A percentile compares a stretch with the other conserved stretches of the same genome.
Conservation (phyloP, 371 early-diverging fungal genomes). For the Zancudomyces culisetae region DNA sequence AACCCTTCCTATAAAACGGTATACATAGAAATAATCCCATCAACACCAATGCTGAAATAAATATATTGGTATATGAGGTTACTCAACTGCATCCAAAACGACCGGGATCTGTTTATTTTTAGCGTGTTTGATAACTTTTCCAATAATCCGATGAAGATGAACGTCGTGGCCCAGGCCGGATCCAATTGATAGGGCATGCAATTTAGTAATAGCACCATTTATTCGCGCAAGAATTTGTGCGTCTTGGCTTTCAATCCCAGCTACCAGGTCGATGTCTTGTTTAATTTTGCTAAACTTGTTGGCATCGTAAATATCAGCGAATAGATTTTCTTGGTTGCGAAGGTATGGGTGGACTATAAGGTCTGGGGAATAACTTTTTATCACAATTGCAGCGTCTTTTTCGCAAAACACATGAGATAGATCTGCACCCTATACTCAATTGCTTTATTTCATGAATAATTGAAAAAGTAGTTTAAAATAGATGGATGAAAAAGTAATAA, state of each 20-base stretch:
- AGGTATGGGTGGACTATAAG: slow-evolving; percentile 46
- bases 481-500: not conserved
- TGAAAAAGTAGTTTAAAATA: not conserved
- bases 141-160: slow-evolving; percentile 38
- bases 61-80: not conserved
- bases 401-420: slow-evolving; percentile 80
- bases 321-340: slow-evolving; percentile 3
- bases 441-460: not conserved
- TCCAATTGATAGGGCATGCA: slow-evolving; percentile 76
- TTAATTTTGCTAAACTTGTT: too few species aligned
- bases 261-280: not conserved
- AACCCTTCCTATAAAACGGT: slow-evolving; percentile 44
- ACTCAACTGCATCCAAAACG: slow-evolving; percentile 74
- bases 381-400: slow-evolving; percentile 47
- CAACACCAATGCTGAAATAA: too few species aligned
- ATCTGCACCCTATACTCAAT: slow-evolving; percentile 57
- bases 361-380: slow-evolving; percentile 56
- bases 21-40: not conserved
- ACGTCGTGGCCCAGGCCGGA: slow-evolving; percentile 76
- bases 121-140: slow-evolving; percentile 36
- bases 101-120: slow-evolving; percentile 41
- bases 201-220: slow-evolving; percentile 33
- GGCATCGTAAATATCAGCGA: not conserved
- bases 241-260: too few species aligned
- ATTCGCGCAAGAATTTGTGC: slow-evolving; percentile 28